Conservation (phyloP, 108 stramenopile genomes). For the Aureococcus anophagefferens region DNA sequence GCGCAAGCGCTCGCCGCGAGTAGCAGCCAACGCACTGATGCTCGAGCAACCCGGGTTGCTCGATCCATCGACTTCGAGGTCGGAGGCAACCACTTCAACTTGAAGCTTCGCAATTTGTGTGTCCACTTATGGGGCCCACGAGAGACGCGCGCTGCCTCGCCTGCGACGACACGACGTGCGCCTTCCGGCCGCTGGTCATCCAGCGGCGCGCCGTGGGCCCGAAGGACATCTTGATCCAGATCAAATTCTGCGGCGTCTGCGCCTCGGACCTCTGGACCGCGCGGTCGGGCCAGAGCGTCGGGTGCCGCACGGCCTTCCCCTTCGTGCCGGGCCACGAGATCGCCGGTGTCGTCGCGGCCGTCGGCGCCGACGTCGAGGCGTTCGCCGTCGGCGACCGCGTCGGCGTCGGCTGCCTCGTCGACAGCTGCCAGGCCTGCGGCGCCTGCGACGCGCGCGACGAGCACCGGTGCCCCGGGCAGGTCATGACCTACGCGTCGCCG, state of each 20-base stretch:
- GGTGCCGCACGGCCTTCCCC: slow-evolving; percentile 12
- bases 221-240: slow-evolving; percentile 25
- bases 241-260: slow-evolving; percentile 48
- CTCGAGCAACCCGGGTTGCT: too few species aligned
- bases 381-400: slow-evolving; percentile 53
- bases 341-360: slow-evolving; percentile 37
- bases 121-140: too few species aligned
- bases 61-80: too few species aligned
- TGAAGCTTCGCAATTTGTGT: too few species aligned
- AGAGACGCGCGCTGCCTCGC: not conserved
- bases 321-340: slow-evolving; percentile 39
- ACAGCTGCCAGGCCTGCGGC: slow-evolving; percentile 46
- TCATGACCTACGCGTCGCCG: slow-evolving; percentile 20
- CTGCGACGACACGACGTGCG: not conserved
- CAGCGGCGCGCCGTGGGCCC: not conserved
- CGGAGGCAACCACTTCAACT: too few species aligned
- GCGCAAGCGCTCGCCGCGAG: too few species aligned
- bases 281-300: slow-evolving; percentile 15
- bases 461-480: slow-evolving; percentile 26
- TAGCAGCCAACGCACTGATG: too few species aligned
- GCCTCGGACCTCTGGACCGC: slow-evolving; percentile 31
- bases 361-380: slow-evolving; percentile 45
- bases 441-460: slow-evolving; percentile 41
- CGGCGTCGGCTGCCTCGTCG: slow-evolving; percentile 59
- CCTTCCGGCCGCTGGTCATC: not conserved